Percentiles rank a stretch among this genome's conserved stretches.
These are phyloP conservation scores for Benincasa hispida DNA, from an alignment of 306 rosid species.

Conservation along the genomic window DNA sequence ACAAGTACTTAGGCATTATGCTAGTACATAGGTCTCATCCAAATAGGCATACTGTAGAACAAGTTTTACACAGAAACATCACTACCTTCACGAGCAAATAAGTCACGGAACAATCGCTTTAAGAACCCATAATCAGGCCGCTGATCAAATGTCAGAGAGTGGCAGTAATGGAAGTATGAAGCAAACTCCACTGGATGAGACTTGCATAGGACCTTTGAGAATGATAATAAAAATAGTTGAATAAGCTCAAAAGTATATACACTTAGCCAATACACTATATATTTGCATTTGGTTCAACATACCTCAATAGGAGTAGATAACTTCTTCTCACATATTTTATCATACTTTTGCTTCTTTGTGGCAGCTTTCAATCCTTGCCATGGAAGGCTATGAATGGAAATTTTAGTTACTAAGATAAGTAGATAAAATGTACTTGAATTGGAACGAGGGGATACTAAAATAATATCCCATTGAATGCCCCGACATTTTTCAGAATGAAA, in stretches of 20 bases:
- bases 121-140: slow-evolving; percentile 98
- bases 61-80: not conserved
- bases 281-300: slow-evolving; percentile 11
- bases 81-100: slow-evolving; percentile 81
- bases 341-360: slow-evolving; percentile 94
- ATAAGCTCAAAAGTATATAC: slow-evolving; percentile 9
- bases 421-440: not conserved
- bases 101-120: slow-evolving; percentile 78
- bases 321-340: slow-evolving; percentile 93
- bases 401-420: not conserved
- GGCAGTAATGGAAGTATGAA: slow-evolving; percentile 92
- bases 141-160: slow-evolving; percentile 85
- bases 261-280: not conserved
- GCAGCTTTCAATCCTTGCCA: slow-evolving; percentile 99
- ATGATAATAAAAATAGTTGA: not conserved
- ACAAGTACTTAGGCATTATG: slow-evolving; percentile 9
- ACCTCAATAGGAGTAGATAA: slow-evolving; percentile 96
- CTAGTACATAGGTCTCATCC: not conserved
- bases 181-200: slow-evolving; percentile 93
- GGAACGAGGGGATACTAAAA: not conserved
- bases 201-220: slow-evolving; percentile 68
- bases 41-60: not conserved
- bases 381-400: slow-evolving; percentile 63
- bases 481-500: not conserved
- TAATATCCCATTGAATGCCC: not conserved